A percentile compares a stretch with the other conserved stretches of the same genome.
Conservation (phyloP, 352 stramenopile species). For the Phytophthora megakarya region DNA sequence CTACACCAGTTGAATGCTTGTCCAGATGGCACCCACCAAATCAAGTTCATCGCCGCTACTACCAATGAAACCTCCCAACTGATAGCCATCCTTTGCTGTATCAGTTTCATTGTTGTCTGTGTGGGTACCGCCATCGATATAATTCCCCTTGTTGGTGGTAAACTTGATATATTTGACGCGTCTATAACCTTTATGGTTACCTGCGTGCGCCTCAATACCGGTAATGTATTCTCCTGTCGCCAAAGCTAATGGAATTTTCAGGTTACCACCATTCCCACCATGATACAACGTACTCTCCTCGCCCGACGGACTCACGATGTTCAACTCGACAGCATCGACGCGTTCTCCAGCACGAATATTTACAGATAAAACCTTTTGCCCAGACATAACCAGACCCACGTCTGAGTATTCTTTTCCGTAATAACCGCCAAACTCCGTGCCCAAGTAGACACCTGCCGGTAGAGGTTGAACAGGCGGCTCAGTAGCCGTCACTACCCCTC, state of each 20-base stretch:
- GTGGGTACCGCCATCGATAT: neutral
- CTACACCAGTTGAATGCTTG: neutral
- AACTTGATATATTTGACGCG: conserved; percentile 6
- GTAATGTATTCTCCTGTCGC: neutral
- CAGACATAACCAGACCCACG: neutral
- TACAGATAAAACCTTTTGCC: neutral
- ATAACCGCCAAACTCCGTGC: neutral
- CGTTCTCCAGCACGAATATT: neutral
- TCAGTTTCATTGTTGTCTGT: neutral
- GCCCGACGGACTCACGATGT: neutral
- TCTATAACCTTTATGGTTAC: neutral
- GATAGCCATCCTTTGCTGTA: neutral
- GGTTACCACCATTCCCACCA: neutral
- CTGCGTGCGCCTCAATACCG: neutral
- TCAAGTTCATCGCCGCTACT: neutral
- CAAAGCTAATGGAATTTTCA: neutral
- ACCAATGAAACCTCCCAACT: conserved; percentile 1
- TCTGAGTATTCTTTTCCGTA: neutral
- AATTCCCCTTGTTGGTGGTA: neutral
- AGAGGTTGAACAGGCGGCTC: no score
- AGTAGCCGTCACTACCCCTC: no score
- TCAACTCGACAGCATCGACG: neutral
- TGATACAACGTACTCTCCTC: neutral
- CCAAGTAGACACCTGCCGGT: neutral
- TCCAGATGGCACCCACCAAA: neutral